Percentiles rank a stretch among this genome's conserved stretches.
phyloP scores from a whole-genome alignment of 257 asterid species.

The Cinchona pubescens region DNA sequence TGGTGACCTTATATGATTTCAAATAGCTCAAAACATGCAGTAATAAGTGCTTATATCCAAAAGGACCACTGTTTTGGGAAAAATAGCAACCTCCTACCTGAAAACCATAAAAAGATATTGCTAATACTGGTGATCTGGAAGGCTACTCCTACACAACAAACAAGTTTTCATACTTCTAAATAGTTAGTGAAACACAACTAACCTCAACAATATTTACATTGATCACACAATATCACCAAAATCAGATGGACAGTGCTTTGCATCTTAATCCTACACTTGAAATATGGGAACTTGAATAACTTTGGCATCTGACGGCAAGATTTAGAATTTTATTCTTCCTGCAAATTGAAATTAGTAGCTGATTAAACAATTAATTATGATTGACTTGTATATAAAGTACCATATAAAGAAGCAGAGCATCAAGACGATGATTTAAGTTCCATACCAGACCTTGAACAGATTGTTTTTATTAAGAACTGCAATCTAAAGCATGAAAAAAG shows the following conservation, averaged over 20 bases:
- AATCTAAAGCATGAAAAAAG: conserved; percentile 74
- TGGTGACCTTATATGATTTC: not conserved
- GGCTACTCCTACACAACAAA: not conserved
- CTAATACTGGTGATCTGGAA: no score
- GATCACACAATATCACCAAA: conserved; percentile 4
- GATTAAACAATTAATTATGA: conserved; percentile 2
- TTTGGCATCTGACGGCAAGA: conserved; percentile 24
- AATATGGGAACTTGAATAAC: conserved; percentile 11
- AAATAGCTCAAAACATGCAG: not conserved
- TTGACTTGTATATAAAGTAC: not conserved
- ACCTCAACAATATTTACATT: conserved; percentile 26
- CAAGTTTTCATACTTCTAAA: not conserved
- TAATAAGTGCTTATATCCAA: not conserved
- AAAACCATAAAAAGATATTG: not conserved
- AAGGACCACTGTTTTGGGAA: not conserved
- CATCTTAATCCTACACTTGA: conserved; percentile 21
- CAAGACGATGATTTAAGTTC: conserved; percentile 8
- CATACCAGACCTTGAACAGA: conserved; percentile 39
- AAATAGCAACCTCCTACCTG: not conserved
- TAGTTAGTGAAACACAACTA: conserved; percentile 4
- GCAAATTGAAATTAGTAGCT: conserved; percentile 18
- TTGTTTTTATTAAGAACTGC: conserved; percentile 21
- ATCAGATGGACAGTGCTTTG: not conserved
- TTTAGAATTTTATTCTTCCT: conserved; percentile 34
- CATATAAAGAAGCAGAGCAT: not conserved